phyloP scores from a whole-genome alignment of 257 asterid genomes.

The Nicotiana paniculata region DNA sequence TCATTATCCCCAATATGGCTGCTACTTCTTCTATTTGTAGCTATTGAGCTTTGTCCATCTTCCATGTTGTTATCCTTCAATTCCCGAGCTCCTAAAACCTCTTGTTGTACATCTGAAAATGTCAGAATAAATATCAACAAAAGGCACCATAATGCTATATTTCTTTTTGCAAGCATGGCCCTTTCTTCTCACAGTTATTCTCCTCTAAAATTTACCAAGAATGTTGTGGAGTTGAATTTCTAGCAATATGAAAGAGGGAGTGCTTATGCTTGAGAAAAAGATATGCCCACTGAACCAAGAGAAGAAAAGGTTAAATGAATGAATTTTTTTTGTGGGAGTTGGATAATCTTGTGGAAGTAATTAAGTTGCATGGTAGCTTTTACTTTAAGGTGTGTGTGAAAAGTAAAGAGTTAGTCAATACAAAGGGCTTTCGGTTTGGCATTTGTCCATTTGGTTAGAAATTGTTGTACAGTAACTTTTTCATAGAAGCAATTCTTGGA shows the following conservation, averaged over 20 bases:
- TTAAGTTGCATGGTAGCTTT: neutral
- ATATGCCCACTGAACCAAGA: neutral
- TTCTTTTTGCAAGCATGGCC: conserved; percentile 13
- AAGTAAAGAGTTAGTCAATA: neutral
- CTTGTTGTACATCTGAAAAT: conserved; percentile 8
- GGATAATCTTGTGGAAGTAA: too few species aligned
- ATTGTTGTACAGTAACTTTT: too few species aligned
- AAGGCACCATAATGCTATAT: conserved; percentile 3
- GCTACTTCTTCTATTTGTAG: neutral
- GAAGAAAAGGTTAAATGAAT: too few species aligned
- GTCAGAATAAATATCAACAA: conserved; percentile 13
- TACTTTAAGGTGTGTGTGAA: neutral
- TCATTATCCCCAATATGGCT: neutral
- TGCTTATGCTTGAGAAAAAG: neutral
- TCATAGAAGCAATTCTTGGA: neutral
- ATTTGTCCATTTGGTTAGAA: neutral
- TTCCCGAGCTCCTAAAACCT: conserved; percentile 23
- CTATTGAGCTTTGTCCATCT: neutral
- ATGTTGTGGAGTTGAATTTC: too few species aligned
- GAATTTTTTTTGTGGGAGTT: too few species aligned
- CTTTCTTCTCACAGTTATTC: neutral
- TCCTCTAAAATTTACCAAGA: neutral
- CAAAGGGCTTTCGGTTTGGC: neutral
- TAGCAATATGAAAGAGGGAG: too few species aligned
- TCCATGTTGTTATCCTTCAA: conserved; percentile 11